Evolutionary conservation across 2,329 filamentous ascomycete genomes (phyloP).

Genomic region (Cladosporium sphaerospermum): DNA sequence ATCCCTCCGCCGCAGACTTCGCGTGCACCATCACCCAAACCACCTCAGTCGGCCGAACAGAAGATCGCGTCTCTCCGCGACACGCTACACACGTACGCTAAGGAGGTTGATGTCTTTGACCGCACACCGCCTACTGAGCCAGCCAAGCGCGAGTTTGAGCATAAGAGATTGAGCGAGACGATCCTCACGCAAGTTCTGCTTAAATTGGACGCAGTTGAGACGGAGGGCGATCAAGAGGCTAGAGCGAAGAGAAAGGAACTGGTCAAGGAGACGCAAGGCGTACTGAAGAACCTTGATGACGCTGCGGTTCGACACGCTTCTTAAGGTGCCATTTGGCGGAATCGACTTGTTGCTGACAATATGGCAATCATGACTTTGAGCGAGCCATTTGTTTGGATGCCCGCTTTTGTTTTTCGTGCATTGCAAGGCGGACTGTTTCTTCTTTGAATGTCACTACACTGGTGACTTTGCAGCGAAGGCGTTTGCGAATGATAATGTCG

Average conservation of each 20-base stretch:
- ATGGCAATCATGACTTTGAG: constrained; percentile 2
- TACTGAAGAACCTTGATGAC: constrained; percentile 59
- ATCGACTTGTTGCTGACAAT: neutral
- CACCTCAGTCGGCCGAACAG: constrained; percentile 45
- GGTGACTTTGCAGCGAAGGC: constrained; percentile 58
- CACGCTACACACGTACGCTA: constrained; percentile 61
- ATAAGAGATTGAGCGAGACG: constrained; percentile 68
- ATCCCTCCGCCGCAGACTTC: constrained; percentile 26
- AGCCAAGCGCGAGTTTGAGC: constrained; percentile 66
- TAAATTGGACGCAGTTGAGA: constrained; percentile 71
- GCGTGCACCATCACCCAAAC: constrained; percentile 36
- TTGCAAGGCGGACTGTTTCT: neutral
- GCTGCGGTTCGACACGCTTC: constrained; percentile 14
- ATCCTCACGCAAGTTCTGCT: constrained; percentile 69
- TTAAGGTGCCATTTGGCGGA: neutral
- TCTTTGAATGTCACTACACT: constrained; percentile 39
- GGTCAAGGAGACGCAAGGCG: constrained; percentile 63
- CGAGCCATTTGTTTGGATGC: neutral
- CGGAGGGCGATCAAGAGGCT: constrained; percentile 61
- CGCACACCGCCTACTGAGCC: constrained; percentile 56
- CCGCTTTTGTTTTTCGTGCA: neutral
- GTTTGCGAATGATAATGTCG: constrained; percentile 40
- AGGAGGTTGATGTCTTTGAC: constrained; percentile 57
- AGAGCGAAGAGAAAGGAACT: constrained; percentile 63
- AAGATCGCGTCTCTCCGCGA: constrained; percentile 61